Base-by-base conservation (phyloP, 352 stramenopile genomes). In the Phytophthora podocarpi region DNA sequence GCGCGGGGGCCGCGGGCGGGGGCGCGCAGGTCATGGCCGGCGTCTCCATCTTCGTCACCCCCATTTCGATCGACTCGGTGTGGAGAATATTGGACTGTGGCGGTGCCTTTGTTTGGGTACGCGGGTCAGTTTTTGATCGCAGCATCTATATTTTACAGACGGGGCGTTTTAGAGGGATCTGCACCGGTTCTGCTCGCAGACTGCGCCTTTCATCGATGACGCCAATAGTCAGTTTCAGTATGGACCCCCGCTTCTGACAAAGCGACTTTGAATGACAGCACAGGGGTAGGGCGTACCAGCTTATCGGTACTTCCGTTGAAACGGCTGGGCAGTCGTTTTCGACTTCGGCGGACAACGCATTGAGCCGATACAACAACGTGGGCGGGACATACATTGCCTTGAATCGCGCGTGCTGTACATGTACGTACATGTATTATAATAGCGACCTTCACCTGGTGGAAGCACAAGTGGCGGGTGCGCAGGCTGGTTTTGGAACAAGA, bases 1-100 rank as follows among this genome's bases (percentile, higher is more conserved):
- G 2, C 5, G 36, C 30, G 13, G 49, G 13, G 23, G 36, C 27
- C 15, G 27, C 32, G 21, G 49, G n/a, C n/a, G n/a, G 24, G 5
- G 11, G n/a, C n/a, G n/a, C n/a, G n/a, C n/a, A n/a, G n/a, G n/a
- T n/a, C n/a, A n/a, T n/a, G 13, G 31, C 27, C 31, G 26, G 3
- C 41, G n/a, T 1, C 35, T 43, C n/a, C 56, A 67, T 67, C 43
- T 58, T 67, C 49, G 26, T 59, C 32, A 57, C 62, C 62, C 55
- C 45, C 55, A 65, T 62, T 1, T 18, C 6, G 10, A 37, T 24
- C 3, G 27, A n/a, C 18, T 39, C 1, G 12, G 8, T 5, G 16
- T 11, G 43, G 41, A 63, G 51, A 57, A 57, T 54, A 40, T 40
- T 49, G 50, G 21, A 43, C 21, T 48, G 42, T 13, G 52, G 37